Conservation (phyloP, 768 basidiomycete genomes). For the Cubamyces lactineus region DNA sequence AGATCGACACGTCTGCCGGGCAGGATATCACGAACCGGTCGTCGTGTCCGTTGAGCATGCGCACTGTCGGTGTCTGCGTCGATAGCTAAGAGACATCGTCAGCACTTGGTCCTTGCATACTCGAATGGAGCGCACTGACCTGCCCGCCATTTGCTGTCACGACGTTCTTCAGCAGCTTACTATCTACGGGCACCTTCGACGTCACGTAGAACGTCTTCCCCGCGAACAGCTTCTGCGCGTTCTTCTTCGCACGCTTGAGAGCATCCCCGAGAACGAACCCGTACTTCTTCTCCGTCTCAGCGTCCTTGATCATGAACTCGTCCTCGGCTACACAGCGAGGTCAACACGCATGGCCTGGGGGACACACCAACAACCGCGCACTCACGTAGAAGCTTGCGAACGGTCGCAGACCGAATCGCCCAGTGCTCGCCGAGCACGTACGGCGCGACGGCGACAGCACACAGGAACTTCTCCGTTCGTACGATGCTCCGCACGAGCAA, state of each 20-base stretch:
- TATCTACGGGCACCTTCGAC: constrained; percentile 59
- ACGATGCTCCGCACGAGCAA: constrained; percentile 69
- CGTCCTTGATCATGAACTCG: constrained; percentile 62
- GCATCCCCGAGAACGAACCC: constrained; percentile 65
- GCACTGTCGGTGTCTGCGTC: constrained; percentile 55
- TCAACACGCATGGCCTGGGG: neutral
- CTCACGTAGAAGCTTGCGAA: constrained; percentile 66
- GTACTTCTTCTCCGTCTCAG: constrained; percentile 65
- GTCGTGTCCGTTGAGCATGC: constrained; percentile 52
- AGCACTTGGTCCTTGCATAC: neutral
- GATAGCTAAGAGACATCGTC: constrained; percentile 38
- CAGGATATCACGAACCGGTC: constrained; percentile 69
- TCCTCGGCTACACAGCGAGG: constrained; percentile 54
- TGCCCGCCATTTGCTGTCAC: constrained; percentile 72
- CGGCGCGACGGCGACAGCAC: constrained; percentile 67
- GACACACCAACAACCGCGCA: constrained; percentile 15
- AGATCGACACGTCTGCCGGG: constrained; percentile 62
- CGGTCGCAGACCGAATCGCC: constrained; percentile 62
- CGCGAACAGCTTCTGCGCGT: constrained; percentile 58
- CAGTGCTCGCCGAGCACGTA: constrained; percentile 69
- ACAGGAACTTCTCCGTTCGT: constrained; percentile 88
- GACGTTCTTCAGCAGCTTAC: constrained; percentile 68
- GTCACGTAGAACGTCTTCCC: constrained; percentile 79
- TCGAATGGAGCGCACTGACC: constrained; percentile 42
- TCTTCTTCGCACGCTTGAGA: constrained; percentile 57